Evolutionary conservation across 495 filamentous ascomycete genomes (phyloP), one percentile per base, ranked within the genome.

Genomic region (Hypoxylon crocopeplum): DNA sequence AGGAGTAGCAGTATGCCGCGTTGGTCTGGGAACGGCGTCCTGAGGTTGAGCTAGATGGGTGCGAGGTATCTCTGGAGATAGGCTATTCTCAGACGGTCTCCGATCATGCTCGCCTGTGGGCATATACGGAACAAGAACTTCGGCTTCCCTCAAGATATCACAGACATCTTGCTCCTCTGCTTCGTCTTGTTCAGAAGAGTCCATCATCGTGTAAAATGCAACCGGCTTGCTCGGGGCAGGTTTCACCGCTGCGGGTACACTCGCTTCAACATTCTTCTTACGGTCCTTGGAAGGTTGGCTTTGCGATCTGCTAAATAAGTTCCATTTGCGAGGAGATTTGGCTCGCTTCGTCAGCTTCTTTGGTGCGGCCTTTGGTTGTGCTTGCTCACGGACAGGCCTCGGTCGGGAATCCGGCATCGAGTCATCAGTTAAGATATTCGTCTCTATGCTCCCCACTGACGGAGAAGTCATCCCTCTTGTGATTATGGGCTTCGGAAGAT

Each of bases 191-290:
- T 93, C 89, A 2, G 82, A 84, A 22, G 83, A 77, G 59, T 94
- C 92, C 47, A 94, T 79, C 59, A 94, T 77, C 1, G 91, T 89
- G 71, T 97, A 97, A 65, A 95, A 92, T 2, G 92, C 86, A 1
- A 81, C 62, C 5, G 80, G 69, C 38, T 81, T 82, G 25, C 57
- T 64, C 46, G 66, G 69, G 17, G 72, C 69, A 12, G 75, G 64
- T 48, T 77, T 68, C 16, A 80, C 78, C 11, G 76, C 62, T 1
- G 78, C 72, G 1, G 77, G 62, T 17, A 79, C 72, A 25, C 74
- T 71, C 30, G 72, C 71, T 30, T 69, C 62, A 21, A 73, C 50
- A 2, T 76, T 67, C 55, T 75, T 71, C 52, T 76, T 69, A 2
- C 63, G 64, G 27, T 69, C 70, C 8, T 63, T 66, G 8, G 67